Percentiles rank a stretch among this genome's conserved stretches.
Evolutionary conservation across 129 eudicot genomes (phyloP).

Genomic region (Flaveria ramosissima): DNA sequence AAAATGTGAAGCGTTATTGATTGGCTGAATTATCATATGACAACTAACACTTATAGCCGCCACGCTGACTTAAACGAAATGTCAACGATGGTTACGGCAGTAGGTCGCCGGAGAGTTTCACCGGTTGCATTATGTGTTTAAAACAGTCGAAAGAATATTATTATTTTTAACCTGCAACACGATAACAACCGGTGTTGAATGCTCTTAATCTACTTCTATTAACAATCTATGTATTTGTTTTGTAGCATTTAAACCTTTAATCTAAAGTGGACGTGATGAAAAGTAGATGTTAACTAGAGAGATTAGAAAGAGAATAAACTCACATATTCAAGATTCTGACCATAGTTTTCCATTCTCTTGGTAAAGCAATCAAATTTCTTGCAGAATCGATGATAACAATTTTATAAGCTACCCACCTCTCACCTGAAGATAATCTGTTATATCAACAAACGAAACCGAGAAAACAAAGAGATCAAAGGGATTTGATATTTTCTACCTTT

Average conservation of each 20-base stretch:
- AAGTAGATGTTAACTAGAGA: not conserved
- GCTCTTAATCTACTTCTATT: too few species aligned
- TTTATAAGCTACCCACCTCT: not conserved
- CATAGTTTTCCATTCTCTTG: not conserved
- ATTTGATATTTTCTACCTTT: too few species aligned
- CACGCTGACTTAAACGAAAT: not conserved
- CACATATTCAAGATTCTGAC: conserved; percentile 3
- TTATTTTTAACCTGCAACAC: not conserved
- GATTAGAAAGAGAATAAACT: not conserved
- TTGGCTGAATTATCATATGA: not conserved
- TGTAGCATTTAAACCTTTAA: too few species aligned
- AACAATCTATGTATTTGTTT: too few species aligned
- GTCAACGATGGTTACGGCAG: conserved; percentile 6
- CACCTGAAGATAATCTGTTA: not conserved
- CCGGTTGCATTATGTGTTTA: not conserved
- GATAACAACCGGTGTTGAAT: too few species aligned
- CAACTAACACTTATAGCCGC: not conserved
- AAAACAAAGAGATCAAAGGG: not conserved
- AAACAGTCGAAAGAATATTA: not conserved
- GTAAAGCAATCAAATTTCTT: too few species aligned
- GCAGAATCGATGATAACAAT: too few species aligned
- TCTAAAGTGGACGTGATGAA: not conserved
- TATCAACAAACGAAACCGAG: not conserved
- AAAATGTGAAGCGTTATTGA: not conserved
- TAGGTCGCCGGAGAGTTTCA: not conserved